These are phyloP conservation scores for Bruguiera gymnorhiza DNA, from an alignment of 345 rosid species.

Conservation along the genomic window DNA sequence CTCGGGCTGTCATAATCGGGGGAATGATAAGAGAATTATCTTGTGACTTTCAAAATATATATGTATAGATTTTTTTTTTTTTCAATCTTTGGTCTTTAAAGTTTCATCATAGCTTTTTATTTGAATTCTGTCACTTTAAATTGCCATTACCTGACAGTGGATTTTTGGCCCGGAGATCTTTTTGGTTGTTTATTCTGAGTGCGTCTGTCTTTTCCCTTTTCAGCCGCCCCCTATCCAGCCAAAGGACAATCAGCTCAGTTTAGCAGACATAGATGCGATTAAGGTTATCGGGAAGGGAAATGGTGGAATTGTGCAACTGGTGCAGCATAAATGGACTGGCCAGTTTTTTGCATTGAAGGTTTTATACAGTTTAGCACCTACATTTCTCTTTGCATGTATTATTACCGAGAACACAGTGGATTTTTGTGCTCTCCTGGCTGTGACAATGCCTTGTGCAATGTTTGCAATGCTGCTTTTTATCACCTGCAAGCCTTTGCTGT, in stretches of 20 bases:
- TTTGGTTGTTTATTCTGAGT: slow-evolving; percentile 10
- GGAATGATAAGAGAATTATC: too few relatives aligned
- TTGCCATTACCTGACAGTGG: background rate
- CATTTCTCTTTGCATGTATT: background rate
- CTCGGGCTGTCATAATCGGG: too few relatives aligned
- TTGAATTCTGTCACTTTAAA: background rate
- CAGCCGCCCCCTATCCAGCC: slow-evolving; percentile 74
- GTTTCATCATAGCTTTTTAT: too few relatives aligned
- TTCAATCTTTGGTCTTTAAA: too few relatives aligned
- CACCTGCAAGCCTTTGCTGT: too few relatives aligned
- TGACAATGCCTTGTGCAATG: too few relatives aligned
- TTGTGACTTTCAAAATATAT: too few relatives aligned
- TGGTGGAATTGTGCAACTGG: slow-evolving; percentile 90
- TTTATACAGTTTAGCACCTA: background rate
- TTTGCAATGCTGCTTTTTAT: too few relatives aligned
- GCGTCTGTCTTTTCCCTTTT: background rate
- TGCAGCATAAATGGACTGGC: slow-evolving; percentile 93
- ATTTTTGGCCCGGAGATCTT: background rate
- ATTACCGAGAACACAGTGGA: too few relatives aligned
- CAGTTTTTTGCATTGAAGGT: slow-evolving; percentile 94
- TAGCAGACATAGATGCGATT: slow-evolving; percentile 69
- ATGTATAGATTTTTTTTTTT: too few relatives aligned
- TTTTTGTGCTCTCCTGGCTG: background rate
- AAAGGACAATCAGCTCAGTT: slow-evolving; percentile 65
- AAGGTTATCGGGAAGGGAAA: slow-evolving; percentile 92